Evolutionary conservation across 2,329 filamentous ascomycete genomes (phyloP).

Genomic region (Tolypocladium sp.): DNA sequence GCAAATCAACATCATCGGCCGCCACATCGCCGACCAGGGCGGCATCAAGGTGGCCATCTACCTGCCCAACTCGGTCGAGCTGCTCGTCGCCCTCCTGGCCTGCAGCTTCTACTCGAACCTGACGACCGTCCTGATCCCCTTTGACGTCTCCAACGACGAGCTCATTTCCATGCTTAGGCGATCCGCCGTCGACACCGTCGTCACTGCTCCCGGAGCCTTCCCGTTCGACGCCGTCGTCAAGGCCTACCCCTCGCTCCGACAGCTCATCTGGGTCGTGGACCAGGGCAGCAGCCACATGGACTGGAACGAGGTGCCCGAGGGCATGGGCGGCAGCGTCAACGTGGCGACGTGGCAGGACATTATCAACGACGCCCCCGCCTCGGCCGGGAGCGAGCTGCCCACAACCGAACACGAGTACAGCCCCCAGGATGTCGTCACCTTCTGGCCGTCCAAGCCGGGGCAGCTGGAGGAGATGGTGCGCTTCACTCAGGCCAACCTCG

Average conservation of each 20-base stretch:
- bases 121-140: conserved; percentile 77
- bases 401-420: conserved; percentile 44
- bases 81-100: conserved; percentile 74
- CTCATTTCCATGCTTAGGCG: conserved; percentile 64
- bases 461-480: conserved; percentile 62
- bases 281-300: conserved; percentile 86
- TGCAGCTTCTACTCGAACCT: conserved; percentile 78
- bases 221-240: conserved; percentile 67
- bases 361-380: conserved; percentile 57
- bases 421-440: conserved; percentile 50
- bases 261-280: conserved; percentile 88
- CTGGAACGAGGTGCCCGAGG: conserved; percentile 82
- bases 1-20: conserved; percentile 81
- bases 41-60: conserved; percentile 78
- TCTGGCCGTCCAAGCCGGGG: conserved; percentile 51
- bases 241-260: conserved; percentile 60
- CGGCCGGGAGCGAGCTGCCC: conserved; percentile 55
- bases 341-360: conserved; percentile 93
- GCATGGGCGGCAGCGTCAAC: conserved; percentile 63
- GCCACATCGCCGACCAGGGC: conserved; percentile 61
- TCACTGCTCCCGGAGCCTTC: conserved; percentile 80
- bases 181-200: conserved; percentile 68
- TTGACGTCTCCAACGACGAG: conserved; percentile 60
- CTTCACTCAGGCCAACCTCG: conserved; percentile 76
- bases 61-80: conserved; percentile 86